phyloP scores from a whole-genome alignment of 2,329 filamentous ascomycete genomes.

The Fusarium phyllophilum region DNA sequence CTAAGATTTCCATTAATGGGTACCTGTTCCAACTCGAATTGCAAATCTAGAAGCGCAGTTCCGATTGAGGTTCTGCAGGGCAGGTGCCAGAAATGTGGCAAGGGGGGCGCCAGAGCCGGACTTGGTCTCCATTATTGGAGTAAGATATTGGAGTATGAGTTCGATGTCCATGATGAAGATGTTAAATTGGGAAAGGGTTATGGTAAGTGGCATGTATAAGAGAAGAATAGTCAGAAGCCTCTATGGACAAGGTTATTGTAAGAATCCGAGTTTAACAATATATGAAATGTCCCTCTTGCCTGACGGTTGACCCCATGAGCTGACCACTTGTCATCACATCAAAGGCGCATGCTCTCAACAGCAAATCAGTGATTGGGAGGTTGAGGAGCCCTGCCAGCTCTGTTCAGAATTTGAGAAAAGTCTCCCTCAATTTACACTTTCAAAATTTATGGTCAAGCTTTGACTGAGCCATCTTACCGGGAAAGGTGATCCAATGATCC shows the following conservation, averaged over 20 bases:
- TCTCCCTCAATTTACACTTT: not conserved
- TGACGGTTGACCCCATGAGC: accelerated
- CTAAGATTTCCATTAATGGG: accelerated
- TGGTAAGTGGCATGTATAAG: not conserved
- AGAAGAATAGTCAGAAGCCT: too few relatives aligned
- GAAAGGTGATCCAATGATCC: not conserved
- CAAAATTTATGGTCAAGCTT: not conserved
- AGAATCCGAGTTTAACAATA: not conserved
- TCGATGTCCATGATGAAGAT: not conserved
- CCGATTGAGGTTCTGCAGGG: not conserved
- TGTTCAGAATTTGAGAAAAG: not conserved
- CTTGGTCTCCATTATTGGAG: accelerated
- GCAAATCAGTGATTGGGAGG: not conserved
- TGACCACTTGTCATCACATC: accelerated
- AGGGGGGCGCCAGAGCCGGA: not conserved
- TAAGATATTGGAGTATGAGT: not conserved
- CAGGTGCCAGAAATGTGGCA: not conserved
- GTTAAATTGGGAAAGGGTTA: not conserved
- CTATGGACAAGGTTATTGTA: not conserved
- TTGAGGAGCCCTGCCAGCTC: not conserved
- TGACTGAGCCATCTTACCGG: not conserved
- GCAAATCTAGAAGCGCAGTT: not conserved
- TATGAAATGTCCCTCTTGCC: accelerated
- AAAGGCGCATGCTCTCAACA: not conserved
- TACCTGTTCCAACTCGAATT: accelerated